Evolutionary conservation across 352 stramenopile genomes (phyloP).

Genomic region (Globisporangium alternatum): DNA sequence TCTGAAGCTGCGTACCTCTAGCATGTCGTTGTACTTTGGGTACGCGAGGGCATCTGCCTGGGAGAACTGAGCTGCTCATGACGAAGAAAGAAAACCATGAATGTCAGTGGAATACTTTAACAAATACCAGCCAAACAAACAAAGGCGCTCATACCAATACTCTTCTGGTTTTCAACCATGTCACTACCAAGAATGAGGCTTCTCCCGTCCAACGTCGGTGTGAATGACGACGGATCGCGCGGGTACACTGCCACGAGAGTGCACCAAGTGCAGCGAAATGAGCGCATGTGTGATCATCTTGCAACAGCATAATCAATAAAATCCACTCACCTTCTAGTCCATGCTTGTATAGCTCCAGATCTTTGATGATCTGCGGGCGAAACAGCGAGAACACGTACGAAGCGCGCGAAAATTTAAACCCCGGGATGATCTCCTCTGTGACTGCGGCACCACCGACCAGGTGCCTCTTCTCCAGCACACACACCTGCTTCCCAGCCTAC

Average conservation of each 20-base stretch:
- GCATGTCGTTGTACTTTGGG: constrained; percentile 79
- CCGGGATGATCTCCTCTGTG: constrained; percentile 89
- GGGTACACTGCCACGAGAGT: constrained; percentile 41
- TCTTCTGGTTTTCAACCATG: constrained; percentile 71
- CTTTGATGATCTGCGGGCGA: constrained; percentile 86
- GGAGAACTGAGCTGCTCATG: constrained; percentile 75
- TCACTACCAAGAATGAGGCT: constrained; percentile 80
- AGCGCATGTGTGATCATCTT: neutral
- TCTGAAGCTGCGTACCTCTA: constrained; percentile 38
- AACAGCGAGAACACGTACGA: constrained; percentile 92
- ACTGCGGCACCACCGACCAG: constrained; percentile 87
- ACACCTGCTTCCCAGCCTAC: constrained; percentile 80
- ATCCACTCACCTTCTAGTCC: constrained; percentile 55
- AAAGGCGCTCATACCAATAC: constrained; percentile 44
- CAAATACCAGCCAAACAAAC: neutral
- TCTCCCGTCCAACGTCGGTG: constrained; percentile 68
- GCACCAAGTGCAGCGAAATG: neutral
- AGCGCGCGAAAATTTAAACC: constrained; percentile 89
- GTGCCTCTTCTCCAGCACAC: constrained; percentile 85
- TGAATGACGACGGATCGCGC: constrained; percentile 87
- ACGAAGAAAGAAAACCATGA: neutral
- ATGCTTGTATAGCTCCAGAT: constrained; percentile 79
- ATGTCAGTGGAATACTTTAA: neutral
- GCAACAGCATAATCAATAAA: neutral
- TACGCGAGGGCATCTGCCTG: constrained; percentile 71